Percentiles rank a stretch among this genome's conserved stretches.
Conservation (phyloP, 2,329 filamentous ascomycete species). For the Alternaria longipes region DNA sequence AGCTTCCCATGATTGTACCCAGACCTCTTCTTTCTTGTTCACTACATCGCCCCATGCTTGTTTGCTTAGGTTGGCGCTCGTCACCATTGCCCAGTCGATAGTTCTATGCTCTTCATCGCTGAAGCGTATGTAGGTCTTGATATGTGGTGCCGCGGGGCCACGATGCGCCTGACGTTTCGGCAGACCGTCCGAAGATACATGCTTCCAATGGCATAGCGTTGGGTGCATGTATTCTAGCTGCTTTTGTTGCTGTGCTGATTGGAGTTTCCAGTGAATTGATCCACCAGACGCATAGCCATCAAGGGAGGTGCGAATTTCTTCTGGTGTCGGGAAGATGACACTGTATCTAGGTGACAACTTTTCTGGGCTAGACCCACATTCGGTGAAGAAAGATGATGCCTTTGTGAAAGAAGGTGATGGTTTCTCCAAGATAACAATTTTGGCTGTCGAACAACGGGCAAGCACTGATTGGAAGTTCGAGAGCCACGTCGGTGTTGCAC, state of each 20-base stretch:
- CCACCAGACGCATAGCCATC: slow-evolving; percentile 80
- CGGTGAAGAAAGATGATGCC: slow-evolving; percentile 20
- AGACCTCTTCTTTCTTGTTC: slow-evolving; percentile 66
- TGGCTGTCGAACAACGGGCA: slow-evolving; percentile 14
- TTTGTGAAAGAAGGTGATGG: slow-evolving; percentile 5
- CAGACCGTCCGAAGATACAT: neutral
- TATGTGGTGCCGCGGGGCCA: slow-evolving; percentile 79
- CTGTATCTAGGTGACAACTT: slow-evolving; percentile 66
- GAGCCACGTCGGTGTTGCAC: slow-evolving; percentile 76
- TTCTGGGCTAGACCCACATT: slow-evolving; percentile 5
- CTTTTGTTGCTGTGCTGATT: slow-evolving; percentile 73
- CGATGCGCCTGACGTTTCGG: slow-evolving; percentile 37
- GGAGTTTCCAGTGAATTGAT: slow-evolving; percentile 83
- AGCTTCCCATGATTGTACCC: slow-evolving; percentile 83
- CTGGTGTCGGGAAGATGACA: slow-evolving; percentile 81
- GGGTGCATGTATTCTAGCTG: slow-evolving; percentile 78
- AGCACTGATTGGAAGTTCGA: slow-evolving; percentile 60
- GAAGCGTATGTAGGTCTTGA: slow-evolving; percentile 87
- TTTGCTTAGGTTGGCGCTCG: slow-evolving; percentile 89
- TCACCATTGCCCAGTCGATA: slow-evolving; percentile 86
- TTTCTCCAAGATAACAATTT: neutral
- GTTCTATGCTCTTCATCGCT: slow-evolving; percentile 48
- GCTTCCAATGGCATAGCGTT: slow-evolving; percentile 77
- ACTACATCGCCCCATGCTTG: slow-evolving; percentile 83
- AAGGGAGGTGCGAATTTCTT: slow-evolving; percentile 78